Evolutionary conservation across 495 filamentous ascomycete species (phyloP).

Genomic region (Arthonia radiata): DNA sequence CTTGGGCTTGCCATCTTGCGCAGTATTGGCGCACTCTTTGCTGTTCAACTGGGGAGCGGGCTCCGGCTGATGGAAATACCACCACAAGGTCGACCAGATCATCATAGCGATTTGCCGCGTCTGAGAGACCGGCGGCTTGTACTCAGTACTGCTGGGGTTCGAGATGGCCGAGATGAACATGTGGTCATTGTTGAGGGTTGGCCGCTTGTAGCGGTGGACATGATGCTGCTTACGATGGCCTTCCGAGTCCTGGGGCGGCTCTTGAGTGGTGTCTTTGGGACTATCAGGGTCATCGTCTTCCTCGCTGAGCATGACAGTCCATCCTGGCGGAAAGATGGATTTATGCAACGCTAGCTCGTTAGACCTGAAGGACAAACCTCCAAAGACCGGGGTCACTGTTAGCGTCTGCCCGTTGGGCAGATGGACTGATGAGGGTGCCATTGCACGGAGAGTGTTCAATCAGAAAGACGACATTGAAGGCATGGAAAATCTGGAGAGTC

Average conservation of each 20-base stretch:
- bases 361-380: slow-evolving; percentile 66
- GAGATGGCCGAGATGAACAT: slow-evolving; percentile 82
- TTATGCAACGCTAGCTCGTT: slow-evolving; percentile 39
- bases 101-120: slow-evolving; percentile 82
- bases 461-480: no score
- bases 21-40: slow-evolving; percentile 35
- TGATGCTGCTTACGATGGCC: slow-evolving; percentile 16
- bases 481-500: no score
- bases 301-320: slow-evolving; percentile 55
- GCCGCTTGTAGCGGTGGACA: slow-evolving; percentile 39
- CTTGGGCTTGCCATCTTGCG: slow-evolving; percentile 41
- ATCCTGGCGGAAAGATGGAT: slow-evolving; percentile 55
- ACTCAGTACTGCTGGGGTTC: slow-evolving; percentile 52
- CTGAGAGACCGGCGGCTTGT: slow-evolving; percentile 51
- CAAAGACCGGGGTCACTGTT: slow-evolving; percentile 61
- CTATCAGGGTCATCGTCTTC: slow-evolving; percentile 25
- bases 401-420: slow-evolving; percentile 73
- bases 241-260: slow-evolving; percentile 7
- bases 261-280: slow-evolving; percentile 3
- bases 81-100: slow-evolving; percentile 82
- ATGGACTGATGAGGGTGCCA: slow-evolving; percentile 24
- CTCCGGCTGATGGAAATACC: slow-evolving; percentile 77
- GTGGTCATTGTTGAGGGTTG: slow-evolving; percentile 52
- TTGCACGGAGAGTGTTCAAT: no score
- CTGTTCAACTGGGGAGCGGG: slow-evolving; percentile 31